Percentiles rank a stretch among this genome's conserved stretches.
These are phyloP conservation scores for Talaromyces marneffei DNA, from an alignment of 2,329 filamentous ascomycete species.

Conservation along the genomic window DNA sequence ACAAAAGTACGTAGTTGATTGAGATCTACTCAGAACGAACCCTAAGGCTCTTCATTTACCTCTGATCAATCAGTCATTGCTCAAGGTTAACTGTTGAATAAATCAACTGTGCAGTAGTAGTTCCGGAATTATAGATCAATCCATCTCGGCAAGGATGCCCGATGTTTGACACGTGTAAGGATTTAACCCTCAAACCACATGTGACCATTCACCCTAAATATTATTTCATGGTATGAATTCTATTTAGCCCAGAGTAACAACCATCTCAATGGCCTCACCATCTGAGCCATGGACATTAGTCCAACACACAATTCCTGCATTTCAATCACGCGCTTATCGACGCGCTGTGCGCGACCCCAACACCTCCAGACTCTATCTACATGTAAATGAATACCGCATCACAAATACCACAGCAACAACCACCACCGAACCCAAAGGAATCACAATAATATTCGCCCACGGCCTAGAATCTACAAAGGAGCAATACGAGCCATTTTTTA, in stretches of 20 bases:
- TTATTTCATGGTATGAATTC: neutral
- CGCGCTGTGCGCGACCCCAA: conserved; percentile 8
- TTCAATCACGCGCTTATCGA: conserved; percentile 10
- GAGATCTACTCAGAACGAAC: no score
- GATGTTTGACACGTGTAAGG: neutral
- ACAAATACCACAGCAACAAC: neutral
- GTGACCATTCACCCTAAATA: neutral
- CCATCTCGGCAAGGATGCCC: neutral
- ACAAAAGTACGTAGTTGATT: no score
- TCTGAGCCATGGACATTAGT: conserved; percentile 4
- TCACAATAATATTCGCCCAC: conserved; percentile 12
- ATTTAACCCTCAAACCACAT: neutral
- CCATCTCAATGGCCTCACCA: neutral
- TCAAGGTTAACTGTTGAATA: no score
- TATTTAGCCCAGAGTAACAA: neutral
- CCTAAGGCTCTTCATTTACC: no score
- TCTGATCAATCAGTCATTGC: no score
- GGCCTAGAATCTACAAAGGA: conserved; percentile 9
- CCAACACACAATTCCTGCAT: conserved; percentile 6
- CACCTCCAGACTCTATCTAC: conserved; percentile 2
- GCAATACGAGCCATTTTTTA: conserved; percentile 12
- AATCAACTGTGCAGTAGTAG: neutral
- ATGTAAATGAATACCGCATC: conserved; percentile 11
- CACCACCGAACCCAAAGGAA: neutral
- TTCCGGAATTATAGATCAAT: neutral